phyloP scores from a whole-genome alignment of 805 yeast genomes.

The Limtongozyma cylindracea region DNA sequence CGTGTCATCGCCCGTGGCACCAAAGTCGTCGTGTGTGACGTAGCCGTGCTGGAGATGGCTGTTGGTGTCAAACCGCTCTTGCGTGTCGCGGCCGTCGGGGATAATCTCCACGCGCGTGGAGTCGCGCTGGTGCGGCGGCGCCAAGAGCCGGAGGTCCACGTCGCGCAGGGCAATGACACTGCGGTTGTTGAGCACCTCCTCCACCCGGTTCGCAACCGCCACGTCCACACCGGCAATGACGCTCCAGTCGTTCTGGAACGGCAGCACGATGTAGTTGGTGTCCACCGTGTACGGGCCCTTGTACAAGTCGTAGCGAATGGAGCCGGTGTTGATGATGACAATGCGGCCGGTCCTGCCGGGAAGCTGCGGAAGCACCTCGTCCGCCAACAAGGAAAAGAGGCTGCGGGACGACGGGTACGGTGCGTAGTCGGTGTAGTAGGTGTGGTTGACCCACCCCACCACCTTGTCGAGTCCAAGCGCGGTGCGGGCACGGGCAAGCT shows the following conservation, averaged over 20 bases:
- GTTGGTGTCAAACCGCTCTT: too few relatives aligned
- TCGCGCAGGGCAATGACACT: too few relatives aligned
- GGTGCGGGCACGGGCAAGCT: slow-evolving; percentile 16
- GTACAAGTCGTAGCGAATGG: slow-evolving; percentile 67
- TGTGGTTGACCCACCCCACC: slow-evolving; percentile 41
- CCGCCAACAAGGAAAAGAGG: slow-evolving; percentile 31
- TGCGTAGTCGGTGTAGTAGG: slow-evolving; percentile 42
- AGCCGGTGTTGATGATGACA: slow-evolving; percentile 64
- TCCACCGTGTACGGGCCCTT: slow-evolving; percentile 67
- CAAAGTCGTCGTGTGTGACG: slow-evolving; percentile 65
- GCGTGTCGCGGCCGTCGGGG: too few relatives aligned
- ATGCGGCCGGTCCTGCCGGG: slow-evolving; percentile 6
- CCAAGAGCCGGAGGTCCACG: too few relatives aligned
- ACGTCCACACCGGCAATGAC: slow-evolving; percentile 29
- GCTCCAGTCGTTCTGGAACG: slow-evolving; percentile 56
- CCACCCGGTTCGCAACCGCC: slow-evolving; percentile 31
- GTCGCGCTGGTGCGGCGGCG: too few relatives aligned
- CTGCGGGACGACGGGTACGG: slow-evolving; percentile 23
- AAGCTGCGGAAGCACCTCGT: slow-evolving; percentile 21
- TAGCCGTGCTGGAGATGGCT: slow-evolving; percentile 31
- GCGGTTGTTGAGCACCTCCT: slow-evolving; percentile 1
- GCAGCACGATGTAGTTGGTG: slow-evolving; percentile 61
- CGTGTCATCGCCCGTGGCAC: slow-evolving; percentile 68
- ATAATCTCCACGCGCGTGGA: too few relatives aligned
- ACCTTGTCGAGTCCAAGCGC: slow-evolving; percentile 24